Base-by-base conservation (phyloP, 73 alveolate species). In the Paramecium sonneborni region DNA sequence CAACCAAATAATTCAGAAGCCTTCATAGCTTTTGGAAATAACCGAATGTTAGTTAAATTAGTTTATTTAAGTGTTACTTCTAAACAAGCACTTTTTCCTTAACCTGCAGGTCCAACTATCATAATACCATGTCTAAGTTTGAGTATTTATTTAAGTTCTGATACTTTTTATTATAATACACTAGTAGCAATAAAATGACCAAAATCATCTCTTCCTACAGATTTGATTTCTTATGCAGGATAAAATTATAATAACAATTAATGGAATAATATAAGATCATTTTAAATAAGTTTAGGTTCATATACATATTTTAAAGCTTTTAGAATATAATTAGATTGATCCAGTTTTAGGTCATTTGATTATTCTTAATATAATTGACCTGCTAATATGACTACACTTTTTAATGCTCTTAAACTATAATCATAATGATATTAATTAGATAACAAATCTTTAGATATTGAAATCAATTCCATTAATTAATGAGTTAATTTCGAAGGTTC, bases 1-100 rank as follows among this genome's bases (percentile, higher is more conserved):
- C 95, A 93, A 1, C 96, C 94, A 87, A 94, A 95, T 72, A 95
- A 92, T 86, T 95, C 92, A 12, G 93, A 95, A 46, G 74, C 94
- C 1, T 95, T 86, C 41, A 95, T 90, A 43, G 98, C 96, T 93
- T 95, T 95, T 38, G 98, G 98, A 86, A 94, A 94, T 24, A 95
- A 76, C 9, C 88, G 57, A n/a, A 79, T 88, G 76, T 93, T 70
- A 72, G 86, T 85, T 18, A 96, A 87, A 72, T 95, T 95, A 37
- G 85, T 85, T 26, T 97, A 95, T 88, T 95, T 92, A 56, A 79
- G 85, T 86, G 95, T 87, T 34, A 91, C 96, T 76, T 92, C 95
- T 34, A 85, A 88, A 93, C 92, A 90, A 26, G 97, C 68, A 9
- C 96, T 92, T 90, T 95, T 95, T 57, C 98, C 98, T 55, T 68